Evolutionary conservation across 169 alveolate species (phyloP).

Genomic region (Amoebophrya sp.): DNA sequence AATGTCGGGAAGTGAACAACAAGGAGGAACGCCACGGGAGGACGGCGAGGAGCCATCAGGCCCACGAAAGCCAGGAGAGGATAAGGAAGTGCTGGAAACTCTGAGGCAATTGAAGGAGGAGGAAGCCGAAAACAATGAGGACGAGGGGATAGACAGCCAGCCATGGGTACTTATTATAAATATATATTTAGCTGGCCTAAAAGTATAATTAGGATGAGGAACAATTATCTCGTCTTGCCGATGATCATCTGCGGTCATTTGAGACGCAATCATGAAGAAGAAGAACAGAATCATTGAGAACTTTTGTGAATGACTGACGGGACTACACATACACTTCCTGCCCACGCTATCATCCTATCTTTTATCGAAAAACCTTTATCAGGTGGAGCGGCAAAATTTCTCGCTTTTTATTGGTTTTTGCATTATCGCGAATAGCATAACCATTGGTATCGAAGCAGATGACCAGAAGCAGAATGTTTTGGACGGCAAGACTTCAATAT

Average conservation of each 20-base stretch:
- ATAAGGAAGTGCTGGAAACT: not conserved
- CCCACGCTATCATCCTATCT: too few relatives aligned
- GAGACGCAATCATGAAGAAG: not conserved
- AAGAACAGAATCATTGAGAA: too few relatives aligned
- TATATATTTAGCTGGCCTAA: too few relatives aligned
- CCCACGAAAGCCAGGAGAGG: not conserved
- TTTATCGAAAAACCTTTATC: not conserved
- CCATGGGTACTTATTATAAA: not conserved
- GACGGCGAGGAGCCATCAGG: not conserved
- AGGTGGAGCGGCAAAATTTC: not conserved
- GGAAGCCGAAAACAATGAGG: not conserved
- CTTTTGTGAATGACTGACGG: too few relatives aligned
- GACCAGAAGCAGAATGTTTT: not conserved
- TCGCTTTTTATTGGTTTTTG: not conserved
- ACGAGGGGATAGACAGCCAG: not conserved
- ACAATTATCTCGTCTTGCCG: too few relatives aligned
- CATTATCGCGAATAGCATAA: not conserved
- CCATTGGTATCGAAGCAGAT: not conserved
- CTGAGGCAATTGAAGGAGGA: not conserved
- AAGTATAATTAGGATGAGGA: too few relatives aligned
- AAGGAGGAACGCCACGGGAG: not conserved
- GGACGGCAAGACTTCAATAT: not conserved
- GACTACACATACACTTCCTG: too few relatives aligned
- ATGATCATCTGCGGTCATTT: too few relatives aligned
- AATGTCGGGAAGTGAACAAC: not conserved